Evolutionary conservation across 345 rosid species (phyloP).

Genomic region (Salix koriyanagi): DNA sequence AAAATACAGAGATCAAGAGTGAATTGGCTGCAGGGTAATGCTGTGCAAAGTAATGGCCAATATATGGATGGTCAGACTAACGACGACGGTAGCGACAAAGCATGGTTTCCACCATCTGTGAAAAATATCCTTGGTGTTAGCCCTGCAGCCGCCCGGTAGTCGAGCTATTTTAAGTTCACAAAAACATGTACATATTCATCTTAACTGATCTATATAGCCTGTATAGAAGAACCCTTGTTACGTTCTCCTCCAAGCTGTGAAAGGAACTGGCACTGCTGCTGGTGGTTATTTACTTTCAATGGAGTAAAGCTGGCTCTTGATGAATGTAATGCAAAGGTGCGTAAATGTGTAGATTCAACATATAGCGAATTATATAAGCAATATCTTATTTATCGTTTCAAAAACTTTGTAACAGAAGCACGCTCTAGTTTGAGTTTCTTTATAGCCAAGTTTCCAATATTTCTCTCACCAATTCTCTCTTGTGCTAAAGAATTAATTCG

Average conservation of each 20-base stretch:
- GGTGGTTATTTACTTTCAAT: neutral
- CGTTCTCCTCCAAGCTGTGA: conserved; percentile 1
- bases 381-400: neutral
- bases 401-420: neutral
- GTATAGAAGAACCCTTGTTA: neutral
- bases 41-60: conserved; percentile 17
- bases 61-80: conserved; percentile 20
- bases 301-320: neutral
- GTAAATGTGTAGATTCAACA: neutral
- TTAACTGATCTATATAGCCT: neutral
- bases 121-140: conserved; percentile 38
- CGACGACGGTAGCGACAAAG: conserved; percentile 15
- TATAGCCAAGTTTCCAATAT: conserved; percentile 58
- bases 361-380: neutral
- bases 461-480: conserved; percentile 61
- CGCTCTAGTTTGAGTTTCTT: conserved; percentile 65
- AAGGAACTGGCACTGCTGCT: neutral
- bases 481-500: conserved; percentile 47
- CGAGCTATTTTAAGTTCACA: neutral
- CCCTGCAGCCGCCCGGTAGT: conserved; percentile 14
- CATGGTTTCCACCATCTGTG: conserved; percentile 52
- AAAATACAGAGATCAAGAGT: conserved; percentile 48
- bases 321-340: neutral
- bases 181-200: neutral
- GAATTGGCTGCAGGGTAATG: conserved; percentile 25